Conservation (phyloP, 257 asterid genomes). For the Solanum gracilifrons region DNA sequence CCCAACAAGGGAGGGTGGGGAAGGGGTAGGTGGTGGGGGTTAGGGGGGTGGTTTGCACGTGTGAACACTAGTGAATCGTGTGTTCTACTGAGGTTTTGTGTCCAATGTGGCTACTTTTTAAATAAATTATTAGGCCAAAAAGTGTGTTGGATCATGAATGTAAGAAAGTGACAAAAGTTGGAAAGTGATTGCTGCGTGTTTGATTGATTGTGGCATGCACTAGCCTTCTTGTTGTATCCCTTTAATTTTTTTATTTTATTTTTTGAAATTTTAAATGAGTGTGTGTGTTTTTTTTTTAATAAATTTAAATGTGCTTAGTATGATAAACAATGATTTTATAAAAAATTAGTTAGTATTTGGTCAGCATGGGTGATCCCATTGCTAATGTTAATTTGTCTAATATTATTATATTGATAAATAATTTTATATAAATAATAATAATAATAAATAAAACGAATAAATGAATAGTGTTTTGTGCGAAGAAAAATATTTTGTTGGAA, state of each 20-base stretch:
- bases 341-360: background rate
- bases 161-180: background rate
- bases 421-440: too few relatives aligned
- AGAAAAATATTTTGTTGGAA: too few relatives aligned
- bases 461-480: background rate
- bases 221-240: background rate
- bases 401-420: too few relatives aligned
- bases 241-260: background rate
- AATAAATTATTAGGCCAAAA: background rate
- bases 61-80: background rate
- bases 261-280: background rate
- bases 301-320: background rate
- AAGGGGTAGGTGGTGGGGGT: rapidly evolving
- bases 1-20: too few relatives aligned
- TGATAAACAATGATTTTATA: background rate
- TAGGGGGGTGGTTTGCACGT: background rate
- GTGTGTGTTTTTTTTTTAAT: background rate
- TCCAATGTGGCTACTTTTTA: background rate
- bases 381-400: background rate
- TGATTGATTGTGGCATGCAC: background rate
- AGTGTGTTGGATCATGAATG: background rate
- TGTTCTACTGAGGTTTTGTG: background rate
- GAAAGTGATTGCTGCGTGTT: background rate
- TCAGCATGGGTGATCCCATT: background rate
- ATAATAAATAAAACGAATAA: too few relatives aligned